phyloP scores from a whole-genome alignment of 176 grass and related monocot species.

The Ampelocalamus luodianensis region DNA sequence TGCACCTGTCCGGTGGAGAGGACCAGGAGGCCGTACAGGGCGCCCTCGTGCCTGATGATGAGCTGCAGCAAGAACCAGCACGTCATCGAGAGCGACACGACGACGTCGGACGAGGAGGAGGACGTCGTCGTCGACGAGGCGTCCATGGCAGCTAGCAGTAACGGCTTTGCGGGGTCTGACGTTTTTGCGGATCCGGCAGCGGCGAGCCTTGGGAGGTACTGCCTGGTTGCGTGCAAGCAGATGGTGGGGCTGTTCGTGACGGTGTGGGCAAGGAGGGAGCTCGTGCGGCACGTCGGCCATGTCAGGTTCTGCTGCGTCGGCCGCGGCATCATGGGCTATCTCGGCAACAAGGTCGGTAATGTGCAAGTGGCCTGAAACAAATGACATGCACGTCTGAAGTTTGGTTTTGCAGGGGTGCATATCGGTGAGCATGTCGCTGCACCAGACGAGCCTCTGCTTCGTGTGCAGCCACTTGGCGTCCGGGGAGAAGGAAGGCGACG shows the following conservation, averaged over 20 bases:
- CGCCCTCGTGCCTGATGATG: conserved; percentile 64
- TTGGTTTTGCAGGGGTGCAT: conserved; percentile 72
- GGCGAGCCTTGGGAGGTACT: conserved; percentile 51
- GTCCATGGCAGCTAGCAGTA: neutral
- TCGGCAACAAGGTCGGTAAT: conserved; percentile 83
- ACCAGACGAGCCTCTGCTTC: conserved; percentile 86
- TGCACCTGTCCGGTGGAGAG: conserved; percentile 65
- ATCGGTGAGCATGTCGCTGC: conserved; percentile 89
- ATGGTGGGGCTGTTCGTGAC: conserved; percentile 95
- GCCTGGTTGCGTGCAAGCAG: conserved; percentile 77
- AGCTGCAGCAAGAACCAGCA: conserved; percentile 44
- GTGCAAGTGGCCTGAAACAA: neutral
- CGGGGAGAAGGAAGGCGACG: conserved; percentile 96
- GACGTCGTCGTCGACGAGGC: conserved; percentile 26
- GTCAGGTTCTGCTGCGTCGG: conserved; percentile 79
- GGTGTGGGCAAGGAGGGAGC: conserved; percentile 74
- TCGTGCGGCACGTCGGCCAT: conserved; percentile 73
- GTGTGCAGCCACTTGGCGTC: conserved; percentile 96
- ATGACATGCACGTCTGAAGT: neutral
- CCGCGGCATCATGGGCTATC: conserved; percentile 86
- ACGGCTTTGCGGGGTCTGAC: conserved; percentile 31
- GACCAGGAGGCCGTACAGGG: conserved; percentile 26
- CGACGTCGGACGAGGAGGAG: conserved; percentile 50
- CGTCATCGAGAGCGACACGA: conserved; percentile 44
- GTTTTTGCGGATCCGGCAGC: neutral